Percentiles rank a stretch among this genome's conserved stretches.
phyloP scores from a whole-genome alignment of 306 rosid genomes.

The Casuarina cunninghamiana region DNA sequence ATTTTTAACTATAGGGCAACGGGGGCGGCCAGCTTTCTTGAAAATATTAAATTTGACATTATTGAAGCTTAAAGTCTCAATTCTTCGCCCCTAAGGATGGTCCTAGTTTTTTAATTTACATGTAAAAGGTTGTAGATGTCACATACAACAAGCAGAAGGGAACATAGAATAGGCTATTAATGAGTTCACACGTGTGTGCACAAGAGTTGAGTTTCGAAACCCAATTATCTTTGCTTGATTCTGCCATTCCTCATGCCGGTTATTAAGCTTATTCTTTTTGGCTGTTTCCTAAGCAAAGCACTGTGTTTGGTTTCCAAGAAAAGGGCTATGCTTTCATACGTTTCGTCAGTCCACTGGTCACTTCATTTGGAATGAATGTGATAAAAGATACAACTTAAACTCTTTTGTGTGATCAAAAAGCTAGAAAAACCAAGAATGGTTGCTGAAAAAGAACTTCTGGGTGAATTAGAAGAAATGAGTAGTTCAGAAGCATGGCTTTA shows the following conservation, averaged over 20 bases:
- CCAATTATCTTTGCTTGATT: neutral
- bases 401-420: neutral
- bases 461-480: neutral
- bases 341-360: neutral
- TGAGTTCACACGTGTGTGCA: neutral
- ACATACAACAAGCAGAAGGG: constrained; percentile 7
- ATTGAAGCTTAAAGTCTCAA: too few species aligned
- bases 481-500: too few species aligned
- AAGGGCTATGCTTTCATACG: neutral
- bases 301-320: neutral
- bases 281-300: constrained; percentile 27
- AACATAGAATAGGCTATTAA: neutral
- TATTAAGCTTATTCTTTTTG: constrained; percentile 2
- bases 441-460: neutral
- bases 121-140: neutral
- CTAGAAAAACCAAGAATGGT: neutral
- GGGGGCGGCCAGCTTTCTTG: too few species aligned
- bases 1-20: too few species aligned
- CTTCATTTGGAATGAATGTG: neutral
- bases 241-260: constrained; percentile 1
- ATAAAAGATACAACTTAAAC: too few species aligned
- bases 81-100: too few species aligned
- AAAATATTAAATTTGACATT: too few species aligned
- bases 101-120: neutral
- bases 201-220: neutral